Conservation (phyloP, 169 alveolate species). For the Cyclospora cayetanensis region DNA sequence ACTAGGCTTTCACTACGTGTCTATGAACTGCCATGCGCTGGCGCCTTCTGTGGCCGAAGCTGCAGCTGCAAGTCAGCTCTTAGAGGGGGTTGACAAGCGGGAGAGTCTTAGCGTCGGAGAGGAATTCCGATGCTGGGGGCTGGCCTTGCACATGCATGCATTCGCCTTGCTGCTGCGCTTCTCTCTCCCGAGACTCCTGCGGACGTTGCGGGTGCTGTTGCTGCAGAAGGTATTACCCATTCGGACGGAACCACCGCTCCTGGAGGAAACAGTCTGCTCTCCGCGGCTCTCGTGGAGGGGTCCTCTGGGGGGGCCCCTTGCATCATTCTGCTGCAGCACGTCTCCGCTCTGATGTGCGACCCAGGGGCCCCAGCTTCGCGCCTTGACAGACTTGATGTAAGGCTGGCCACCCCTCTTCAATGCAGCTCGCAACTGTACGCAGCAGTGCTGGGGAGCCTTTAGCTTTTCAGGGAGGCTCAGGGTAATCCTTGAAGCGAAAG, state of each 20-base stretch:
- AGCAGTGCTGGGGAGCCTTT: no score
- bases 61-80: neutral
- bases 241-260: conserved; percentile 34
- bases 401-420: no score
- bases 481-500: neutral
- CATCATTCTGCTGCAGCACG: neutral
- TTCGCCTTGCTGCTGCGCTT: neutral
- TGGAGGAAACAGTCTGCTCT: conserved; percentile 1
- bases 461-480: neutral
- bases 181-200: neutral
- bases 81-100: neutral
- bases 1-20: neutral
- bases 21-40: neutral
- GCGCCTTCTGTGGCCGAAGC: neutral
- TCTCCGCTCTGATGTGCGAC: neutral
- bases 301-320: conserved; percentile 9
- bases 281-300: conserved; percentile 53
- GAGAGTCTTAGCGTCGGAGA: neutral
- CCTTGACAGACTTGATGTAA: neutral
- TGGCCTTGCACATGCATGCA: neutral
- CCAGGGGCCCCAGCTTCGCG: neutral
- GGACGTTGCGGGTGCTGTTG: neutral
- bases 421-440: no score
- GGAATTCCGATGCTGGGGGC: neutral
- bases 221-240: neutral